Evolutionary conservation across 2,329 filamentous ascomycete species (phyloP).

Genomic region (Colletotrichum higginsianum): DNA sequence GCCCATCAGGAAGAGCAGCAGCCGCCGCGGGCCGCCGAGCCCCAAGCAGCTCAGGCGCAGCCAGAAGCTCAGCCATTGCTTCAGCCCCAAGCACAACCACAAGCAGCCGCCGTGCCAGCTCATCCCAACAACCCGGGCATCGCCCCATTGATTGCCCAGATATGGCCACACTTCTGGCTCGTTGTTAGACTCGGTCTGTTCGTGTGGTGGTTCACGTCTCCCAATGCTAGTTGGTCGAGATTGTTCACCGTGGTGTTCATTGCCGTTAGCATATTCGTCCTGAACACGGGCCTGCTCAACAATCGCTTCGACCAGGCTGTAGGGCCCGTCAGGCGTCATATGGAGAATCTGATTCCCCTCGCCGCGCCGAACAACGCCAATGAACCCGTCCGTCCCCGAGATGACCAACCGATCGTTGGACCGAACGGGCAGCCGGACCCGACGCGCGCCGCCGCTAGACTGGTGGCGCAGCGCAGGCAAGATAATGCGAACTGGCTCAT

Average conservation of each 20-base stretch:
- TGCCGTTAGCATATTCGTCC: slow-evolving; percentile 69
- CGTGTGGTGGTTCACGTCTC: slow-evolving; percentile 76
- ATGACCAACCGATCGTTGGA: slow-evolving; percentile 36
- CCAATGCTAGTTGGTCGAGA: slow-evolving; percentile 71
- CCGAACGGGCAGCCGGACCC: slow-evolving; percentile 58
- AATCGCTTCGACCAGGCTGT: slow-evolving; percentile 68
- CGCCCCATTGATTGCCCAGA: slow-evolving; percentile 56
- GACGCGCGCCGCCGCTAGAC: slow-evolving; percentile 66
- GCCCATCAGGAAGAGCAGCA: slow-evolving; percentile 44
- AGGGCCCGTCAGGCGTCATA: slow-evolving; percentile 70
- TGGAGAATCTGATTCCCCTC: slow-evolving; percentile 72
- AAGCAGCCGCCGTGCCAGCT: slow-evolving; percentile 46
- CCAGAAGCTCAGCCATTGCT: slow-evolving; percentile 49
- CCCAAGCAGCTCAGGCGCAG: slow-evolving; percentile 43
- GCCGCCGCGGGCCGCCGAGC: slow-evolving; percentile 28
- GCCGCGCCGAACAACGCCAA: slow-evolving; percentile 56
- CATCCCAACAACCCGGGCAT: slow-evolving; percentile 59
- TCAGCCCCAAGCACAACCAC: slow-evolving; percentile 48
- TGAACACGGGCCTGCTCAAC: slow-evolving; percentile 73
- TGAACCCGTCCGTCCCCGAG: slow-evolving; percentile 28
- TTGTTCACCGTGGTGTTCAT: slow-evolving; percentile 70
- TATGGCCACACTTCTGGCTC: slow-evolving; percentile 77
- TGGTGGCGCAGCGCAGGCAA: slow-evolving; percentile 63
- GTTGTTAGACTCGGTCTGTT: slow-evolving; percentile 71
- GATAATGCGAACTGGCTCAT: slow-evolving; percentile 65